These are phyloP conservation scores for Zygosaccharomyces gambellarensis DNA, from an alignment of 805 yeast genomes.

Conservation along the genomic window DNA sequence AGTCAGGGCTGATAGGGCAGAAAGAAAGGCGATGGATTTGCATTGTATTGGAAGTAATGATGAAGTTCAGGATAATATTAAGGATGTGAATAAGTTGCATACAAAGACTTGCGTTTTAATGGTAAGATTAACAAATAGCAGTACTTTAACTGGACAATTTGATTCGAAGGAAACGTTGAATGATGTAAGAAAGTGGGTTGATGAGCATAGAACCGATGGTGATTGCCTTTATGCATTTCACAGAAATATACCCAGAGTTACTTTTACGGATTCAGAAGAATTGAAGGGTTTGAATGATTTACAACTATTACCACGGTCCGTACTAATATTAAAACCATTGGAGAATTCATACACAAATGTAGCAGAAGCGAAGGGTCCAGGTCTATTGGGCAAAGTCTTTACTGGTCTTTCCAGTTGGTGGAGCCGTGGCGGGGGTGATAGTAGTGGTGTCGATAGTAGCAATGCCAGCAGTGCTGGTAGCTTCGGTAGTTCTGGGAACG, in stretches of 20 bases:
- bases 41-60: conserved; percentile 5
- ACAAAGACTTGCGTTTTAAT: conserved; percentile 41
- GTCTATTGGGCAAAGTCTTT: conserved; percentile 33
- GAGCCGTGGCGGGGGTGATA: conserved; percentile 18
- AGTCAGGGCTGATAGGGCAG: conserved; percentile 35
- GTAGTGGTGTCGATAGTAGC: conserved; percentile 18
- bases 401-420: conserved; percentile 36
- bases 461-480: not conserved
- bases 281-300: conserved; percentile 47
- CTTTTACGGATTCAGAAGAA: conserved; percentile 62
- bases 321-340: conserved; percentile 65
- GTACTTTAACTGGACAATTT: conserved; percentile 50
- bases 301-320: conserved; percentile 67
- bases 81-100: conserved; percentile 21
- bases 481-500: not conserved
- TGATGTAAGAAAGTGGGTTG: conserved; percentile 60
- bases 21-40: conserved; percentile 33
- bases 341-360: conserved; percentile 27
- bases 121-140: conserved; percentile 67
- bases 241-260: conserved; percentile 53
- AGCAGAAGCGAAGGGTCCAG: conserved; percentile 26
- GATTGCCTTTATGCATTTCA: conserved; percentile 44
- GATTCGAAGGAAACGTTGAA: conserved; percentile 41
- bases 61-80: conserved; percentile 31
- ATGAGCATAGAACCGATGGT: conserved; percentile 45